Conservation (phyloP, 495 filamentous ascomycete genomes). For the Xylaria sp. region DNA sequence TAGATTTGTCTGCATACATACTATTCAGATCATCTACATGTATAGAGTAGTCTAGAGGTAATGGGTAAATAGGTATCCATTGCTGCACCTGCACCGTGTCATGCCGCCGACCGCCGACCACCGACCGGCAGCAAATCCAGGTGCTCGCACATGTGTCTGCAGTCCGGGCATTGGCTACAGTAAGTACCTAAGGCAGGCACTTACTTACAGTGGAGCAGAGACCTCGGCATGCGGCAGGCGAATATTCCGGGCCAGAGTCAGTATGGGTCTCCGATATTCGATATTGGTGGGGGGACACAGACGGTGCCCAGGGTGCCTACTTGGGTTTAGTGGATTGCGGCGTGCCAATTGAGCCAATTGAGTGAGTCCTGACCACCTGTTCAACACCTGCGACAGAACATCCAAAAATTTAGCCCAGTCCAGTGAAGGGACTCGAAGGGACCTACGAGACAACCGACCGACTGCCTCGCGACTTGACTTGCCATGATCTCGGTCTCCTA, state of each 20-base stretch:
- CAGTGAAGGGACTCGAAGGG: neutral
- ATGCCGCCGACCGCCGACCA: neutral
- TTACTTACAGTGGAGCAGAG: too few relatives aligned
- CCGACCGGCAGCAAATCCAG: neutral
- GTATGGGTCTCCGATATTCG: too few relatives aligned
- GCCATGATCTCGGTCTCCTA: slow-evolving; percentile 17
- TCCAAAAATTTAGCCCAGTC: slow-evolving; percentile 29
- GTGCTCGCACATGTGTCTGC: neutral
- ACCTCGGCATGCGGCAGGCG: slow-evolving; percentile 19
- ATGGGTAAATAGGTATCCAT: neutral
- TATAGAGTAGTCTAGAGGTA: too few relatives aligned
- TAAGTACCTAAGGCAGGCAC: too few relatives aligned
- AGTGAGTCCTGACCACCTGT: slow-evolving; percentile 6
- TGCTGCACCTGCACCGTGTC: neutral
- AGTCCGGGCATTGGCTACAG: neutral
- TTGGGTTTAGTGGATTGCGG: neutral
- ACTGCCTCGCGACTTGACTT: slow-evolving; percentile 10
- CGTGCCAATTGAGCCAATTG: slow-evolving; percentile 28
- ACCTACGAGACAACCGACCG: neutral
- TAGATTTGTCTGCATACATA: too few relatives aligned
- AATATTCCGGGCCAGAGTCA: slow-evolving; percentile 18
- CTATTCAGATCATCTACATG: too few relatives aligned
- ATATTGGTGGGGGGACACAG: too few relatives aligned
- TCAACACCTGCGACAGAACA: slow-evolving; percentile 21
- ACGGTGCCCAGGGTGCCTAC: too few relatives aligned